Conservation (phyloP, 1,139 yeast species). For the Eremothecium gossypii region DNA sequence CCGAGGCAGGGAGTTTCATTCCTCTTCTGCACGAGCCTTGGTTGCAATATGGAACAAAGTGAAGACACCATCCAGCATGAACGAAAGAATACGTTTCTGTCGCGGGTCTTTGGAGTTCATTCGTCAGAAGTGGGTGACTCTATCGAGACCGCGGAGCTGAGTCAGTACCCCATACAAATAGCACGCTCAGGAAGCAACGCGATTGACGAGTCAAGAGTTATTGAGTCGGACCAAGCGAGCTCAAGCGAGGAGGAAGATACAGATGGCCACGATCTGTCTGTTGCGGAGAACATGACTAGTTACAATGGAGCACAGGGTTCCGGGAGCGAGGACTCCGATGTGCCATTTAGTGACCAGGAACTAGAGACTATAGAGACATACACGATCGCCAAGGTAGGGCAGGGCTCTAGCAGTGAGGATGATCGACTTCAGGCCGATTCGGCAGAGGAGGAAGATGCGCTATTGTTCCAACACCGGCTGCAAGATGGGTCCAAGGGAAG, state of each 20-base stretch:
- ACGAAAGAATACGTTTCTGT: conserved; percentile 31
- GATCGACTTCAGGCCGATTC: conserved; percentile 5
- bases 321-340: conserved; percentile 2
- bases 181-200: conserved; percentile 6
- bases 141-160: conserved; percentile 22
- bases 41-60: conserved; percentile 7
- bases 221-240: conserved; percentile 28
- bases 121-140: conserved; percentile 27
- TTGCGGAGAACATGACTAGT: conserved; percentile 1
- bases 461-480: conserved; percentile 7
- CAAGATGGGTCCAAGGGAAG: background rate
- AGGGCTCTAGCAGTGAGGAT: conserved; percentile 9
- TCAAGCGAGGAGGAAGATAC: conserved; percentile 13
- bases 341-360: conserved; percentile 6
- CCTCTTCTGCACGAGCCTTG: too few species aligned
- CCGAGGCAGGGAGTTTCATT: too few species aligned
- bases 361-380: conserved; percentile 3
- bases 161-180: conserved; percentile 14
- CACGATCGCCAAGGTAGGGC: conserved; percentile 11
- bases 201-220: conserved; percentile 17
- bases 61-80: conserved; percentile 7
- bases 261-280: conserved; percentile 4
- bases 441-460: conserved; percentile 11
- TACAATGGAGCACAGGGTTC: conserved; percentile 7
- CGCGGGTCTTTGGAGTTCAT: conserved; percentile 34